phyloP scores from a whole-genome alignment of 2,329 filamentous ascomycete species.

The Fusarium continuum region DNA sequence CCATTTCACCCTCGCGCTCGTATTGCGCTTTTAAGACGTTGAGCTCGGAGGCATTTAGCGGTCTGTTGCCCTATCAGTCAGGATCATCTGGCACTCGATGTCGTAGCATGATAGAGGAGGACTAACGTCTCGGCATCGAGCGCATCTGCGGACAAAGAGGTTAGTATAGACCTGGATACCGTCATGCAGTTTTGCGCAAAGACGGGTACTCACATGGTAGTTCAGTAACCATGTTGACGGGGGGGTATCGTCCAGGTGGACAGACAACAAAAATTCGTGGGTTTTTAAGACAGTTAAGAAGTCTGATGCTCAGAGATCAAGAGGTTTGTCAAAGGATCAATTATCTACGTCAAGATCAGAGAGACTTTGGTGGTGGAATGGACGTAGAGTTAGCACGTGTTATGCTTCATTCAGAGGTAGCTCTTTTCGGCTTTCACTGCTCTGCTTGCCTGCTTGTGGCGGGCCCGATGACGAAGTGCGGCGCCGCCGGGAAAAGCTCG shows the following conservation, averaged over 20 bases:
- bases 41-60: constrained; percentile 90
- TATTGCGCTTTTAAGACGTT: constrained; percentile 93
- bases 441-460: constrained; percentile 33
- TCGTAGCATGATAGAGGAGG: background rate
- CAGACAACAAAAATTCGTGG: background rate
- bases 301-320: background rate
- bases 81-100: background rate
- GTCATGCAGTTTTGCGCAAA: constrained; percentile 26
- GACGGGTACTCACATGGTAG: constrained; percentile 56
- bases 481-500: constrained; percentile 34
- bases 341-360: background rate
- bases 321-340: background rate
- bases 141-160: constrained; percentile 70
- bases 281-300: background rate
- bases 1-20: constrained; percentile 97
- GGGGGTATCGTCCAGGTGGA: background rate
- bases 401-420: constrained; percentile 27
- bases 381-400: constrained; percentile 17
- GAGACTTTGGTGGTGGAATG: background rate
- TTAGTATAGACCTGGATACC: constrained; percentile 12
- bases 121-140: constrained; percentile 93
- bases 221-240: constrained; percentile 56
- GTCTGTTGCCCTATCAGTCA: constrained; percentile 60
- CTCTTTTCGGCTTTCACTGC: constrained; percentile 31
- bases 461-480: constrained; percentile 41